Percentiles rank a stretch among this genome's conserved stretches.
These are phyloP conservation scores for Colletotrichum filicis DNA, from an alignment of 2,329 filamentous ascomycete genomes.

Conservation along the genomic window DNA sequence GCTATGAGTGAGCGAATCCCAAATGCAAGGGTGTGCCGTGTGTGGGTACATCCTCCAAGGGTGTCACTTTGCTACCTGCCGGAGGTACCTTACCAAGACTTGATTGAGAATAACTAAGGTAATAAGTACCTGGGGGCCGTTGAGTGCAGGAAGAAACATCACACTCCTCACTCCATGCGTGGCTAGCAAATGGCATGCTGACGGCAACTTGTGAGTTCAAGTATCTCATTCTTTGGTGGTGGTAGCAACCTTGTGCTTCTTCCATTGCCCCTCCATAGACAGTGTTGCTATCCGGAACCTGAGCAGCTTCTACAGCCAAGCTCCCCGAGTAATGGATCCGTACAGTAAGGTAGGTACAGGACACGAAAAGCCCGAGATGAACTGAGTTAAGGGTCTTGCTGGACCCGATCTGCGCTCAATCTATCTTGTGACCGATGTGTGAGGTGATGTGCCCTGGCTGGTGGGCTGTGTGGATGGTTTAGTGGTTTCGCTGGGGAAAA, in stretches of 20 bases:
- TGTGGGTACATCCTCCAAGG: slow-evolving; percentile 6
- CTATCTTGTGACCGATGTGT: slow-evolving; percentile 13
- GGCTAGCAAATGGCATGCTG: not conserved
- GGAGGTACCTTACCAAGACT: slow-evolving; percentile 8
- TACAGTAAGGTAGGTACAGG: not conserved
- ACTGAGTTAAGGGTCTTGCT: slow-evolving; percentile 3
- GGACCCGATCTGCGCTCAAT: not conserved
- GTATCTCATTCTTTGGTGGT: not conserved
- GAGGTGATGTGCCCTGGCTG: slow-evolving; percentile 26
- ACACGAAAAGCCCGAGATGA: not conserved
- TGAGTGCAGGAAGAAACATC: not conserved
- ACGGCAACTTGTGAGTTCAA: not conserved
- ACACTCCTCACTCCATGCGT: not conserved
- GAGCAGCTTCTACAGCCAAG: not conserved
- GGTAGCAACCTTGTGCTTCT: not conserved
- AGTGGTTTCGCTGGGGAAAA: slow-evolving; percentile 17
- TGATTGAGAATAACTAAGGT: not conserved
- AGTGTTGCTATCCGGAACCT: not conserved
- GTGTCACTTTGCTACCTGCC: slow-evolving; percentile 9
- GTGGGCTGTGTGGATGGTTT: slow-evolving; percentile 24
- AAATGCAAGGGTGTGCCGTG: slow-evolving; percentile 24
- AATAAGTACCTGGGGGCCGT: not conserved
- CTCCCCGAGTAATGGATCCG: not conserved
- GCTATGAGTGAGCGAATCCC: slow-evolving; percentile 11
- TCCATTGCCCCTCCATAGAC: not conserved